These are phyloP conservation scores for Boeremia lycopersici DNA, from an alignment of 2,329 filamentous ascomycete genomes.

Conservation along the genomic window DNA sequence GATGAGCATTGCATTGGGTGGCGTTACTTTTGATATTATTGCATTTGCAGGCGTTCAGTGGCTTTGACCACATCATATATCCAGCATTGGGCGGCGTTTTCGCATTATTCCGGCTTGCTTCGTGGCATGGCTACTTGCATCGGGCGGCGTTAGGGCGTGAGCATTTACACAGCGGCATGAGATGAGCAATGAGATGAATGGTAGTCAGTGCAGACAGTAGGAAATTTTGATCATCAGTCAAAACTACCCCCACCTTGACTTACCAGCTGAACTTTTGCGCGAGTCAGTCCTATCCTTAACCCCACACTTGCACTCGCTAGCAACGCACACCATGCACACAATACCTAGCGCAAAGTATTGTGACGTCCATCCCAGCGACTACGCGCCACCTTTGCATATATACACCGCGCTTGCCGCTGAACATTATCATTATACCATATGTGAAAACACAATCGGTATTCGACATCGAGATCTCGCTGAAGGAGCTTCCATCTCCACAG, in stretches of 20 bases:
- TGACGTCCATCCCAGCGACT: constrained; percentile 32
- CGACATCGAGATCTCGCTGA: background rate
- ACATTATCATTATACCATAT: background rate
- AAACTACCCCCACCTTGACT: background rate
- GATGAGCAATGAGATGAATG: background rate
- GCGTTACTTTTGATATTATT: constrained; percentile 20
- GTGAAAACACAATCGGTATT: background rate
- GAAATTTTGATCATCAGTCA: background rate
- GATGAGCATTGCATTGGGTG: constrained; percentile 35
- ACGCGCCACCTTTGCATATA: constrained; percentile 10
- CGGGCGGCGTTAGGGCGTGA: constrained; percentile 34
- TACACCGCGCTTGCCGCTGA: constrained; percentile 10
- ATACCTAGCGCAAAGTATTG: constrained; percentile 20
- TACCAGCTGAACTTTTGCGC: background rate
- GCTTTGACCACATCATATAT: constrained; percentile 14
- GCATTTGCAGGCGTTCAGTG: constrained; percentile 35
- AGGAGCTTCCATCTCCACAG: too few relatives aligned
- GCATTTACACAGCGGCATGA: constrained; percentile 27
- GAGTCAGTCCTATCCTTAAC: constrained; percentile 12
- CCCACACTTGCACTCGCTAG: constrained; percentile 19
- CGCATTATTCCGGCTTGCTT: constrained; percentile 11
- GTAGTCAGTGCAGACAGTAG: background rate
- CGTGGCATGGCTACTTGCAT: constrained; percentile 24
- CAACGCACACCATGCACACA: constrained; percentile 24
- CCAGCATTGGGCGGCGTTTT: constrained; percentile 30